These are phyloP conservation scores for Talaromyces pinophilus DNA, from an alignment of 2,329 filamentous ascomycete genomes.

Conservation along the genomic window DNA sequence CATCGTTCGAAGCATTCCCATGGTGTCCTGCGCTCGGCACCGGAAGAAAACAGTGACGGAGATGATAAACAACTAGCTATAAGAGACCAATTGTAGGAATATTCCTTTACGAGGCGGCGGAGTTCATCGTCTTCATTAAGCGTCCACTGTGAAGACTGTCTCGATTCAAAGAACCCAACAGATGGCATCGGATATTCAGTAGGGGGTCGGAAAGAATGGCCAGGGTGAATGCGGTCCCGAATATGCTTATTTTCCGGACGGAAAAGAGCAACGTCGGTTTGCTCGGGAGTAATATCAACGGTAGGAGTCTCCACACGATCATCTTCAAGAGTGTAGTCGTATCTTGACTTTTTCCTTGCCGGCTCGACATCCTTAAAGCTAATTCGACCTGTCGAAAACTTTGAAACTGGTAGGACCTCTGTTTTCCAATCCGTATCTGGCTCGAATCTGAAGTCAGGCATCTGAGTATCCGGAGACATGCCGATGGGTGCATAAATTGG, in stretches of 20 bases:
- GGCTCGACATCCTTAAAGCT: slow-evolving; percentile 66
- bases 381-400: slow-evolving; percentile 80
- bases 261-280: slow-evolving; percentile 81
- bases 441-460: slow-evolving; percentile 60
- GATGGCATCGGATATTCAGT: slow-evolving; percentile 89
- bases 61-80: slow-evolving; percentile 79
- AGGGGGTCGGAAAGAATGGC: slow-evolving; percentile 89
- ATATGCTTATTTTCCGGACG: slow-evolving; percentile 85
- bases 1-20: slow-evolving; percentile 99
- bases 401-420: slow-evolving; percentile 80
- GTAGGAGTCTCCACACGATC: slow-evolving; percentile 59
- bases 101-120: slow-evolving; percentile 79
- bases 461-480: slow-evolving; percentile 59
- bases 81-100: slow-evolving; percentile 96
- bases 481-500: slow-evolving; percentile 70
- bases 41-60: slow-evolving; percentile 76
- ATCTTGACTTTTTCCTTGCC: slow-evolving; percentile 77
- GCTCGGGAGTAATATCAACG: slow-evolving; percentile 64
- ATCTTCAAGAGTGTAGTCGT: slow-evolving; percentile 73
- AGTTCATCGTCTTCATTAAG: slow-evolving; percentile 87
- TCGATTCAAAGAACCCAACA: slow-evolving; percentile 84
- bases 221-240: slow-evolving; percentile 83
- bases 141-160: slow-evolving; percentile 88
- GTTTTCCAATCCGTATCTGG: slow-evolving; percentile 73
- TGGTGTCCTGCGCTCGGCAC: slow-evolving; percentile 83